phyloP scores from a whole-genome alignment of 2,329 filamentous ascomycete species.

The Fusarium hostae region DNA sequence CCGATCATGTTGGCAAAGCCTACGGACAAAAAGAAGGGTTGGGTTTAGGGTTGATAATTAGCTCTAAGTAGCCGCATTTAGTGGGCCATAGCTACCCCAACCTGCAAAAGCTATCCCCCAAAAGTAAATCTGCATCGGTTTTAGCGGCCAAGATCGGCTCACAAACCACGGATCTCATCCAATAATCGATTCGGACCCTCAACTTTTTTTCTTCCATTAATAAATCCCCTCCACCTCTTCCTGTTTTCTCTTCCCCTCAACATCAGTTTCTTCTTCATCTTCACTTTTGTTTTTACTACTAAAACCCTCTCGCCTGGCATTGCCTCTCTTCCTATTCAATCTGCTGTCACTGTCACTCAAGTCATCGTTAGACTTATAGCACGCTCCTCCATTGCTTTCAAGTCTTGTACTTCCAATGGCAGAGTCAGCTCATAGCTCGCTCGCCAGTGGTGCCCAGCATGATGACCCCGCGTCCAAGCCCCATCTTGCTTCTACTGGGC shows the following conservation, averaged over 20 bases:
- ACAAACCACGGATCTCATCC: slow-evolving; percentile 12
- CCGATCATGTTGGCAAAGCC: slow-evolving; percentile 1
- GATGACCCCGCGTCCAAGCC: slow-evolving; percentile 35
- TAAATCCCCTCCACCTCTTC: slow-evolving; percentile 29
- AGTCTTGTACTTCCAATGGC: slow-evolving; percentile 58
- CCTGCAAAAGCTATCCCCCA: slow-evolving; percentile 20
- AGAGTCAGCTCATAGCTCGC: slow-evolving; percentile 46
- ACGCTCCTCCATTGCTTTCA: slow-evolving; percentile 64
- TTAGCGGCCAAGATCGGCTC: slow-evolving; percentile 41
- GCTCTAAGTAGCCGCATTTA: slow-evolving; percentile 15
- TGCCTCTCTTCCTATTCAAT: slow-evolving; percentile 33
- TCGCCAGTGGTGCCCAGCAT: slow-evolving; percentile 49
- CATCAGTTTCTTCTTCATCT: neutral
- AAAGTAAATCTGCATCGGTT: slow-evolving; percentile 27
- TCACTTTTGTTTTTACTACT: neutral
- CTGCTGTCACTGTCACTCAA: neutral
- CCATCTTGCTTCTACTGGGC: slow-evolving; percentile 33
- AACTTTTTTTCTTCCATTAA: slow-evolving; percentile 10
- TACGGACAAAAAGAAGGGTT: neutral
- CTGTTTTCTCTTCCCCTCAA: slow-evolving; percentile 18
- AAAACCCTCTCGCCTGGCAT: slow-evolving; percentile 38
- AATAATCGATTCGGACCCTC: slow-evolving; percentile 1
- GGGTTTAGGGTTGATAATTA: neutral
- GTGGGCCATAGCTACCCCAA: slow-evolving; percentile 26
- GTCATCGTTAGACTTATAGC: slow-evolving; percentile 53